Evolutionary conservation across 495 filamentous ascomycete species (phyloP).

Genomic region (Elasticomyces elasticus): DNA sequence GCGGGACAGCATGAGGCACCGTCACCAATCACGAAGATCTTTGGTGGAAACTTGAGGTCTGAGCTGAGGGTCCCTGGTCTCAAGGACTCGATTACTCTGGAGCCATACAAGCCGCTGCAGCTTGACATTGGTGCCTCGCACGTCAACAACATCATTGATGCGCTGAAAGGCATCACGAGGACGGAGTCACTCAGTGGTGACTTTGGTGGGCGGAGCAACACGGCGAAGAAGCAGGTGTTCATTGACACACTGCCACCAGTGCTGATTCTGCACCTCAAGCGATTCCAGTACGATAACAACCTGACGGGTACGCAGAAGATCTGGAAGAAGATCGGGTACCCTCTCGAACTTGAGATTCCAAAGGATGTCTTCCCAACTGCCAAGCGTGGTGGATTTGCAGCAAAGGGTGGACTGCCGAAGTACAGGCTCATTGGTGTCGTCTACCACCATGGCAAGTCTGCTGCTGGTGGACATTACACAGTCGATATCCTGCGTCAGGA

Average conservation of each 20-base stretch:
- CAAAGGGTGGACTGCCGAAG: constrained; percentile 58
- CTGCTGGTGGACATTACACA: constrained; percentile 91
- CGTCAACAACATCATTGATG: constrained; percentile 84
- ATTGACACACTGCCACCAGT: constrained; percentile 90
- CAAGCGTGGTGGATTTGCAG: constrained; percentile 53
- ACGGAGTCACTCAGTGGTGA: constrained; percentile 78
- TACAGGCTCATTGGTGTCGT: constrained; percentile 87
- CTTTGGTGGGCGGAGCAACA: constrained; percentile 62
- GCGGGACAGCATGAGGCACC: constrained; percentile 63
- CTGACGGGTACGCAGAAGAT: constrained; percentile 84
- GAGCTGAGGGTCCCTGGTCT: constrained; percentile 79
- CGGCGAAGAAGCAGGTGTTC: constrained; percentile 84
- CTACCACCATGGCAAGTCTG: constrained; percentile 95
- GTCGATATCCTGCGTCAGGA: constrained; percentile 93
- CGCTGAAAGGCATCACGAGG: constrained; percentile 71
- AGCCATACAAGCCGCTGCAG: constrained; percentile 89
- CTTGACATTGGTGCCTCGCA: constrained; percentile 82
- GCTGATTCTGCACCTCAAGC: constrained; percentile 89
- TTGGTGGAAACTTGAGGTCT: constrained; percentile 83
- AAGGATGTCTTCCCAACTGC: constrained; percentile 78
- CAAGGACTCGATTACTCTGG: constrained; percentile 80
- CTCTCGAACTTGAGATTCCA: constrained; percentile 86
- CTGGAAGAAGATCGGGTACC: constrained; percentile 96
- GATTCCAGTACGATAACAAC: constrained; percentile 89
- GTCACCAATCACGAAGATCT: constrained; percentile 87